These are phyloP conservation scores for Massarina eburnea DNA, from an alignment of 2,329 filamentous ascomycete species.

Conservation along the genomic window DNA sequence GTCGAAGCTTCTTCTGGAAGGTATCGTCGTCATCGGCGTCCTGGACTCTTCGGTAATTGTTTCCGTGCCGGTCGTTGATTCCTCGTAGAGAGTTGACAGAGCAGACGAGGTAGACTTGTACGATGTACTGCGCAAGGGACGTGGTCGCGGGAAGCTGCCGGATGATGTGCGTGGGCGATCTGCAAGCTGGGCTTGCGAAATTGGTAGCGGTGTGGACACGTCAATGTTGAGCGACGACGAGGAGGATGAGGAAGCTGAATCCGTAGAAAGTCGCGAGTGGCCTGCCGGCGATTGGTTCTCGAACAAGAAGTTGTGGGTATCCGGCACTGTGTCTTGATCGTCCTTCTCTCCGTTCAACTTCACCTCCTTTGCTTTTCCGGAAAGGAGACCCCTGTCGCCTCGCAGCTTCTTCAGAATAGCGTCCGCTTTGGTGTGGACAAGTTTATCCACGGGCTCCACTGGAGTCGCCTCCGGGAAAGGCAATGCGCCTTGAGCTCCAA, in stretches of 20 bases:
- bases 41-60: slow-evolving; percentile 13
- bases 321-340: slow-evolving; percentile 18
- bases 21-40: background rate
- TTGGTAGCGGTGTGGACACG: background rate
- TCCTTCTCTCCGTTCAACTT: slow-evolving; percentile 10
- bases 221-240: background rate
- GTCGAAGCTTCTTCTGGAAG: slow-evolving; percentile 13
- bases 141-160: slow-evolving; percentile 11
- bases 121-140: slow-evolving; percentile 10
- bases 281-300: slow-evolving; percentile 10
- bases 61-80: slow-evolving; percentile 30
- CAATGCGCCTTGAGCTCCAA: background rate
- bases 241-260: slow-evolving; percentile 4
- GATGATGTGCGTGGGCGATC: slow-evolving; percentile 2
- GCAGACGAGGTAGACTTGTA: slow-evolving; percentile 16
- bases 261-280: background rate
- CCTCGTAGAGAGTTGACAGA: slow-evolving; percentile 37
- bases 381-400: slow-evolving; percentile 17
- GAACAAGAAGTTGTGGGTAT: slow-evolving; percentile 34
- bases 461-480: slow-evolving; percentile 13
- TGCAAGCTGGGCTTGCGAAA: background rate
- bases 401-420: slow-evolving; percentile 31
- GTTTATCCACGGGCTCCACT: slow-evolving; percentile 20
- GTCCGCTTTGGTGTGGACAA: slow-evolving; percentile 29
- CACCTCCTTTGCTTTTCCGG: slow-evolving; percentile 19